A percentile compares a stretch with the other conserved stretches of the same genome.
Conservation (phyloP, 2,329 filamentous ascomycete species). For the Epicoccum nigrum region DNA sequence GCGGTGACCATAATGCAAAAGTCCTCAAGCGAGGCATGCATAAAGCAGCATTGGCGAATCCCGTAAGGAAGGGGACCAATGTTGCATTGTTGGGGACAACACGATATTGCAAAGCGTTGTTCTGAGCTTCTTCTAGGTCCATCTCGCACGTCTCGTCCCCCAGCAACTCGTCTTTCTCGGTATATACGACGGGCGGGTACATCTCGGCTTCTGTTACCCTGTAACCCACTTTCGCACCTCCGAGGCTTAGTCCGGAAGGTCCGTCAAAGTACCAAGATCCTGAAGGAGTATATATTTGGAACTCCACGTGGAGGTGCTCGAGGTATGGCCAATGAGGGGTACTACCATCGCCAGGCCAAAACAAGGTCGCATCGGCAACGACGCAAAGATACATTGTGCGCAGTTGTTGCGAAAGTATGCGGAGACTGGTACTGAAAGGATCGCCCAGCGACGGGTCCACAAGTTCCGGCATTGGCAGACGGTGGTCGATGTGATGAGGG, state of each 20-base stretch:
- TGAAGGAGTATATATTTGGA: constrained; percentile 20
- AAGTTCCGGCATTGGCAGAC: constrained; percentile 15
- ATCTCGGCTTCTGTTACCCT: constrained; percentile 4
- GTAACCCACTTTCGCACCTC: constrained; percentile 7
- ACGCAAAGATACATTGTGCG: constrained; percentile 15
- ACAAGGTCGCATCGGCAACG: constrained; percentile 24
- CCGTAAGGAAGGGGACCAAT: constrained; percentile 18
- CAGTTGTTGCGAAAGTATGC: constrained; percentile 22
- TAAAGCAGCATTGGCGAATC: constrained; percentile 24
- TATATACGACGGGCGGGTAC: constrained; percentile 20
- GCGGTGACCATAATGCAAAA: constrained; percentile 15
- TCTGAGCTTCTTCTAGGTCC: too few species aligned
- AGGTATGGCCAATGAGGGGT: constrained; percentile 25
- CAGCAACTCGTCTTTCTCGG: background rate
- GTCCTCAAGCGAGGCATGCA: constrained; percentile 19
- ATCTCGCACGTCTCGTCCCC: too few species aligned
- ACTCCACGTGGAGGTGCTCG: constrained; percentile 19
- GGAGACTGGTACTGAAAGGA: constrained; percentile 27
- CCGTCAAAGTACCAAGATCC: constrained; percentile 30
- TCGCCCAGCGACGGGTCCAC: constrained; percentile 18
- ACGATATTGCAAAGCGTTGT: background rate
- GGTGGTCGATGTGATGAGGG: constrained; percentile 12
- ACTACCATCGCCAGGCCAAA: constrained; percentile 17
- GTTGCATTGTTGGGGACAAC: constrained; percentile 18
- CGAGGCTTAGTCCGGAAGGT: constrained; percentile 12